Base-by-base conservation (phyloP, 495 filamentous ascomycete species). In the Lindgomyces ingoldianus region DNA sequence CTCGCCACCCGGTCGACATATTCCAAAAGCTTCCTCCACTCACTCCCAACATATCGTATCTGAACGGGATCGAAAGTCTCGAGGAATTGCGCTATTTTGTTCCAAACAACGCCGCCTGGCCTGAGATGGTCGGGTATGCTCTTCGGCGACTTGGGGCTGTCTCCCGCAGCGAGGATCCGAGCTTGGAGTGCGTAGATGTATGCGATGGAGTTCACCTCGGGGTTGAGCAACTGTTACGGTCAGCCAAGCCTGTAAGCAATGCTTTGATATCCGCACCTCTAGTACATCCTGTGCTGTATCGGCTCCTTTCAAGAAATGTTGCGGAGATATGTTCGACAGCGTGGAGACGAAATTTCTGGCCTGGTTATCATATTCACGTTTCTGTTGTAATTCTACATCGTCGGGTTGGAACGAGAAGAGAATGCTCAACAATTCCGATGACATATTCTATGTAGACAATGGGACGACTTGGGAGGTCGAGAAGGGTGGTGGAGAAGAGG, bases 61-160 rank as follows among this genome's bases (percentile, higher is more conserved):
- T 89, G 86, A 26, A 83, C 72, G 3, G 78, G 75, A 69, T 89
- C 83, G 70, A 86, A 88, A 2, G 59, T 69, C 26, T 74, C 65
- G 58, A 87, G 62, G 59, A 86, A 89, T 0, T 62, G 68, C 11
- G 76, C 68, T 24, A 77, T 68, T 48, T 74, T 79, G n/a, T 71
- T 68, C 83, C 83, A 87, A 57, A 86, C 55, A 26, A 39, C 1
- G 19, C 56, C 57, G 1, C 59, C 65, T 14, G 69, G 71, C 45
- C 65, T 33, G 1, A 72, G 24, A 4, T 56, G 51, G 11, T 74
- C 73, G 3, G 65, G 51, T 6, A 57, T 44, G 12, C 30, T 59
- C 53, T 64, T 68, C 8, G 39, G 48, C 52, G 48, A 22, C 59
- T 72, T 55, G 44, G 54, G 47, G 14, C 27, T 49, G 19, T 69